Conservation (phyloP, 2,329 filamentous ascomycete genomes). For the Colletotrichum ledebouriae region DNA sequence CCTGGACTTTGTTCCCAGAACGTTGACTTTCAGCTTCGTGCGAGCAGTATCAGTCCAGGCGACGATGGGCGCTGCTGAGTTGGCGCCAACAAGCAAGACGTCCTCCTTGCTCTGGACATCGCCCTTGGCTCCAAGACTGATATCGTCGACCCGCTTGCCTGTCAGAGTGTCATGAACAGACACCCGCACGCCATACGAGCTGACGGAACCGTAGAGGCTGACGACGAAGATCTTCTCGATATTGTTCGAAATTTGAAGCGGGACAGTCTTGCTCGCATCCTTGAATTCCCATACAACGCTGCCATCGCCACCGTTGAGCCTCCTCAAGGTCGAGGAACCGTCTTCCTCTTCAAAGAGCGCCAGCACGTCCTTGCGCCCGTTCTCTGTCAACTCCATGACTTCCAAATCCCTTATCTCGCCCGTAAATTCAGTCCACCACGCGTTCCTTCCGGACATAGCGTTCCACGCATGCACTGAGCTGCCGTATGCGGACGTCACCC, state of each 20-base stretch:
- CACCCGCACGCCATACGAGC: constrained; percentile 83
- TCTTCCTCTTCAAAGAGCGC: constrained; percentile 74
- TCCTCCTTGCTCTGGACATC: constrained; percentile 76
- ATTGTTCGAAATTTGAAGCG: constrained; percentile 82
- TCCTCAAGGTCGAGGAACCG: constrained; percentile 71
- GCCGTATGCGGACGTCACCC: constrained; percentile 80
- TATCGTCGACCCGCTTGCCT: constrained; percentile 79
- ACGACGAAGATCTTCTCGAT: constrained; percentile 80
- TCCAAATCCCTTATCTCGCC: constrained; percentile 78
- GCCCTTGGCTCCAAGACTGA: constrained; percentile 78
- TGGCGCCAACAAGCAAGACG: constrained; percentile 81
- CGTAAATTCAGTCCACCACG: constrained; percentile 77
- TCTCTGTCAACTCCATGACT: constrained; percentile 78
- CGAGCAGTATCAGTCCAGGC: constrained; percentile 78
- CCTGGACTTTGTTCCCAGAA: constrained; percentile 72
- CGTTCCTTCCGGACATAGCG: constrained; percentile 81
- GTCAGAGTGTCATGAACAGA: constrained; percentile 79
- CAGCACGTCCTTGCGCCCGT: constrained; percentile 77
- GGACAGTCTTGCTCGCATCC: constrained; percentile 76
- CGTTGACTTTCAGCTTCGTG: constrained; percentile 77
- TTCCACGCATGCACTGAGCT: constrained; percentile 84
- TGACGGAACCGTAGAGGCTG: constrained; percentile 77
- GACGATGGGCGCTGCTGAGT: constrained; percentile 80
- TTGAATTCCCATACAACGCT: constrained; percentile 83
- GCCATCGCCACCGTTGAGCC: constrained; percentile 80